Evolutionary conservation across 352 stramenopile genomes (phyloP), one percentile per base, ranked within the genome.

Genomic region (Pythium periplocum): DNA sequence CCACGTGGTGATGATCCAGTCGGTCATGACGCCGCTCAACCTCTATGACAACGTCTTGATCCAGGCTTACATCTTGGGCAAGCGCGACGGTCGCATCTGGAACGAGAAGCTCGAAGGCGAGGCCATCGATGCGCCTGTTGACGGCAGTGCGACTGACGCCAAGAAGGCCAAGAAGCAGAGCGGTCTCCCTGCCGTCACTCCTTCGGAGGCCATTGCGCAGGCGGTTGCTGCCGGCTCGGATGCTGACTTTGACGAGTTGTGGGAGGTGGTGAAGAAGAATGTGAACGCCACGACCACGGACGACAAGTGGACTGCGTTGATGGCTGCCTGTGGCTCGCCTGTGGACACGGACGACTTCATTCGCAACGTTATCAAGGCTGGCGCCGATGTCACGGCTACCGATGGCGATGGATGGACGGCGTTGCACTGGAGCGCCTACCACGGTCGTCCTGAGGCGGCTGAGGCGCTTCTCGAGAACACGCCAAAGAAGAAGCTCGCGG

Each of bases 1-100:
- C 69, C 82, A 93, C 55, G 82, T 93, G n/a, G 77, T 93, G 47
- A 62, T 93, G 57, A 93, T 93, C 62, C 82, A 93, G 62, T 82
- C 79, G 46, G 68, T 90, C 64, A 93, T 93, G 82, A 83, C 78
- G 52, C 82, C 82, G 47, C 71, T 93, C 51, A 93, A 93, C 62
- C 62, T 93, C 1, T 93, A 78, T 63, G 82, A 93, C 62, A 93
- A 93, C 52, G 48, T 69, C 33, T 72, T 93, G 35, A 73, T 93
- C 51, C 75, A 88, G 59, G 78, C 75, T 37, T 89, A 89, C 53
- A 67, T 93, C 42, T 64, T 93, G n/a, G 75, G 78, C 33, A 69
- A 70, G 31, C 60, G 69, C 47, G 73, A 78, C 39, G 75, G 73
- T 6, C 79, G 82, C 52, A 83, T 88, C 49, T 93, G 82, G 82